These are phyloP conservation scores for Colletotrichum costaricense DNA, from an alignment of 2,329 filamentous ascomycete species.

Conservation along the genomic window DNA sequence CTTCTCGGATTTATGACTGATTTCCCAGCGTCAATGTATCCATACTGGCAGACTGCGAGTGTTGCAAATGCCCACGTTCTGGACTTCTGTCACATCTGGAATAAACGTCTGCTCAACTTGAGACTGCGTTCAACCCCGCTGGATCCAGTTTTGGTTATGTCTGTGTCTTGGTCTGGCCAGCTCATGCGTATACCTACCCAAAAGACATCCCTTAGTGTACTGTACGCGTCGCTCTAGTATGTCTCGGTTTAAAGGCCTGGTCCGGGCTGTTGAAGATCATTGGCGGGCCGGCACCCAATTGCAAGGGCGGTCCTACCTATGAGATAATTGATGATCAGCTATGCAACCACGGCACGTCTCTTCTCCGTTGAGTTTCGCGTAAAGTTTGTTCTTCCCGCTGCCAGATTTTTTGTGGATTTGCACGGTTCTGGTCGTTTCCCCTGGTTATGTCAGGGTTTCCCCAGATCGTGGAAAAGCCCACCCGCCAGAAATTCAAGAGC, in stretches of 20 bases:
- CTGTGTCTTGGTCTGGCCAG: background rate
- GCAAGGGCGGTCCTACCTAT: slow-evolving; percentile 13
- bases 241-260: slow-evolving; percentile 21
- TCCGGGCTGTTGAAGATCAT: slow-evolving; percentile 18
- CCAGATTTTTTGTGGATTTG: background rate
- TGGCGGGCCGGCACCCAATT: background rate
- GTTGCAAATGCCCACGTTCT: background rate
- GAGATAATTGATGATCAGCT: slow-evolving; percentile 2
- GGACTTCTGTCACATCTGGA: background rate
- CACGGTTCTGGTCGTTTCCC: background rate
- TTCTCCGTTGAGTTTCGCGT: background rate
- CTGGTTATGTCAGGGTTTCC: slow-evolving; percentile 4
- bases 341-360: background rate
- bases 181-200: background rate
- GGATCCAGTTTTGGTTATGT: background rate
- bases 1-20: background rate
- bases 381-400: background rate
- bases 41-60: background rate
- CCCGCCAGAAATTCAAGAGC: background rate
- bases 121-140: slow-evolving; percentile 20
- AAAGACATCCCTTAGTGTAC: too few relatives aligned
- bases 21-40: background rate
- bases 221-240: slow-evolving; percentile 15
- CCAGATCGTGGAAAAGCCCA: background rate
- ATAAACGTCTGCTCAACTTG: slow-evolving; percentile 1